A percentile compares a stretch with the other conserved stretches of the same genome.
phyloP scores from a whole-genome alignment of 768 basidiomycete species.

The Lyophyllum atratum region DNA sequence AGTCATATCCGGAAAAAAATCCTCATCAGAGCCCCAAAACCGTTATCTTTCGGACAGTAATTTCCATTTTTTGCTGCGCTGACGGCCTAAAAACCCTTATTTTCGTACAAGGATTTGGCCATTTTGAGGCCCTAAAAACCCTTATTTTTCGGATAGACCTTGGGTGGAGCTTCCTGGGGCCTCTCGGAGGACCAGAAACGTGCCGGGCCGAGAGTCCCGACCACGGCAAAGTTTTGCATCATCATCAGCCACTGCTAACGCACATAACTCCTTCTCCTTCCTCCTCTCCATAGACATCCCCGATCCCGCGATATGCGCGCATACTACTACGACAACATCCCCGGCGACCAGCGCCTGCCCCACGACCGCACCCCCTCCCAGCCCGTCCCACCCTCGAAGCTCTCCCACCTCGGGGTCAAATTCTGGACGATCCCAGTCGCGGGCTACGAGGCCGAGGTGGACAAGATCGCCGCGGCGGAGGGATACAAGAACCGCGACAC shows the following conservation, averaged over 20 bases:
- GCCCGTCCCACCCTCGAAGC: constrained; percentile 48
- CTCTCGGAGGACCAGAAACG: neutral
- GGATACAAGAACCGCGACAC: constrained; percentile 85
- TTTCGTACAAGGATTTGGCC: too few species aligned
- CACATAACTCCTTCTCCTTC: neutral
- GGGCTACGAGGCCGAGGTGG: constrained; percentile 53
- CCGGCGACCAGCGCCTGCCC: constrained; percentile 78
- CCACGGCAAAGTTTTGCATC: neutral
- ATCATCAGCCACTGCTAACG: neutral
- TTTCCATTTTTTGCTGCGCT: too few species aligned
- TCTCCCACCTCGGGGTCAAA: constrained; percentile 63
- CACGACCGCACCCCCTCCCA: constrained; percentile 71
- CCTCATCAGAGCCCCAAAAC: too few species aligned
- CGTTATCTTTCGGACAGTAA: too few species aligned
- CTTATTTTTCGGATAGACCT: too few species aligned
- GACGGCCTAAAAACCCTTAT: too few species aligned
- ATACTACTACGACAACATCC: constrained; percentile 73
- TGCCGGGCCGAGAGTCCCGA: neutral
- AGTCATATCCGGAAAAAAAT: too few species aligned
- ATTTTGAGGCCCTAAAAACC: too few species aligned
- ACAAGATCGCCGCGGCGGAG: constrained; percentile 64
- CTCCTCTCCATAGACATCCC: neutral
- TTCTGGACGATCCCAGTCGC: constrained; percentile 70
- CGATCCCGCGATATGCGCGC: constrained; percentile 54
- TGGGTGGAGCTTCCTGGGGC: too few species aligned